Conservation (phyloP, 2,329 filamentous ascomycete species). For the Thielaviopsis euricoi region DNA sequence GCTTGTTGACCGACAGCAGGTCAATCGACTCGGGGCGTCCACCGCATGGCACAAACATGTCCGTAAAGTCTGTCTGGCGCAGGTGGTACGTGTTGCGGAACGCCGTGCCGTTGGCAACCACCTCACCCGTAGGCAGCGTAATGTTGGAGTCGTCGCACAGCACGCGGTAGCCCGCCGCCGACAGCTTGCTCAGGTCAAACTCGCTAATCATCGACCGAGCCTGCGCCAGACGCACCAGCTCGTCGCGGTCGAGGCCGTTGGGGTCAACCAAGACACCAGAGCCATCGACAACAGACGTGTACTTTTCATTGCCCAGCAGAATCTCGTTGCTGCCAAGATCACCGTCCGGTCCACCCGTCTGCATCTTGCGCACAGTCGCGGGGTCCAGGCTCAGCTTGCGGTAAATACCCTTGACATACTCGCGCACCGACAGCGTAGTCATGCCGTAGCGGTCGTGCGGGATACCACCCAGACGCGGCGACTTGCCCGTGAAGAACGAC, state of each 20-base stretch:
- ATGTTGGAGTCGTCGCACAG: slow-evolving; percentile 82
- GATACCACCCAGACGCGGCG: slow-evolving; percentile 86
- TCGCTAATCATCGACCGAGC: slow-evolving; percentile 76
- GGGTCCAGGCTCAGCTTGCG: slow-evolving; percentile 86
- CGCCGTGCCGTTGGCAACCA: slow-evolving; percentile 75
- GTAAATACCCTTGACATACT: slow-evolving; percentile 94
- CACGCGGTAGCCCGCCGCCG: slow-evolving; percentile 74
- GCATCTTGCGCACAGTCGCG: slow-evolving; percentile 73
- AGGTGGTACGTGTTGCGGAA: slow-evolving; percentile 98
- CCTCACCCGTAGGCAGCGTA: slow-evolving; percentile 72
- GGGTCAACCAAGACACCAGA: slow-evolving; percentile 89
- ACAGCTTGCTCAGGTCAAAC: slow-evolving; percentile 74
- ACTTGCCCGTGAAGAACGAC: slow-evolving; percentile 99
- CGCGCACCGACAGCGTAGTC: slow-evolving; percentile 90
- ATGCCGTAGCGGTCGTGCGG: slow-evolving; percentile 94
- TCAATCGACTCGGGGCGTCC: slow-evolving; percentile 95
- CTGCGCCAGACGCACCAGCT: slow-evolving; percentile 73
- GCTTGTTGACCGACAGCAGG: slow-evolving; percentile 65
- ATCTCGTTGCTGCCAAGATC: slow-evolving; percentile 98
- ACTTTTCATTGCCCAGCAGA: slow-evolving; percentile 86
- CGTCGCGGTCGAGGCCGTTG: slow-evolving; percentile 68
- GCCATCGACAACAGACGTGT: slow-evolving; percentile 89
- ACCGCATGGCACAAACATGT: slow-evolving; percentile 89
- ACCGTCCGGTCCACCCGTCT: slow-evolving; percentile 92
- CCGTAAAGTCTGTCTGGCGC: slow-evolving; percentile 57